phyloP scores from a whole-genome alignment of 257 asterid species.

The Leptodermis oblonga region DNA sequence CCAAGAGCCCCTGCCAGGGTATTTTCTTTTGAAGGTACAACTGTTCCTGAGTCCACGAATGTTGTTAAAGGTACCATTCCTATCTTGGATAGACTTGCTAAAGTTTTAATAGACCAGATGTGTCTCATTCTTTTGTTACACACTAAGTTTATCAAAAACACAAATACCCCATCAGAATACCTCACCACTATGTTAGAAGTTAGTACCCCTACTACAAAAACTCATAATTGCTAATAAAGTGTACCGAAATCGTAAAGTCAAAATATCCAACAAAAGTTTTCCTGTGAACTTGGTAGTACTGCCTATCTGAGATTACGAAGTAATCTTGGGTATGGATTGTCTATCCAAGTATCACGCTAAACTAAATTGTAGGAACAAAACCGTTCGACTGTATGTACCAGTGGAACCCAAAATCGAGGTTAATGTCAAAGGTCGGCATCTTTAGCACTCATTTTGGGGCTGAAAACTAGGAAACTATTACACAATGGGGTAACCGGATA shows the following conservation, averaged over 20 bases:
- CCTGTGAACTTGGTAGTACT: background rate
- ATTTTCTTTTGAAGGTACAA: background rate
- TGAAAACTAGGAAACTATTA: background rate
- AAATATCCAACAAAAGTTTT: background rate
- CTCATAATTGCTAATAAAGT: background rate
- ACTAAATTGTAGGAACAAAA: background rate
- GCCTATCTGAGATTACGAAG: background rate
- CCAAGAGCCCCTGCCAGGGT: background rate
- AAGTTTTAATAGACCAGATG: background rate
- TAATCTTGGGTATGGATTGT: background rate
- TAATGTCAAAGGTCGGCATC: background rate
- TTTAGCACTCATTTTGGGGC: background rate
- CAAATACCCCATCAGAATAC: background rate
- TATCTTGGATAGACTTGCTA: background rate
- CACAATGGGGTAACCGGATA: background rate
- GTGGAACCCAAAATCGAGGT: background rate
- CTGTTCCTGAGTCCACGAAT: background rate
- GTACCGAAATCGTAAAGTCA: background rate
- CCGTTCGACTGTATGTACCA: background rate
- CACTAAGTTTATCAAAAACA: background rate
- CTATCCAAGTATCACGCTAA: background rate
- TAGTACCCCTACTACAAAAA: background rate
- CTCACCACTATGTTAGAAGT: background rate
- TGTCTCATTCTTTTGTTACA: background rate
- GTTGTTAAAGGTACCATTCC: background rate